Evolutionary conservation across 139 green algal species (phyloP).

Genomic region (Chlorella sorokiniana): DNA sequence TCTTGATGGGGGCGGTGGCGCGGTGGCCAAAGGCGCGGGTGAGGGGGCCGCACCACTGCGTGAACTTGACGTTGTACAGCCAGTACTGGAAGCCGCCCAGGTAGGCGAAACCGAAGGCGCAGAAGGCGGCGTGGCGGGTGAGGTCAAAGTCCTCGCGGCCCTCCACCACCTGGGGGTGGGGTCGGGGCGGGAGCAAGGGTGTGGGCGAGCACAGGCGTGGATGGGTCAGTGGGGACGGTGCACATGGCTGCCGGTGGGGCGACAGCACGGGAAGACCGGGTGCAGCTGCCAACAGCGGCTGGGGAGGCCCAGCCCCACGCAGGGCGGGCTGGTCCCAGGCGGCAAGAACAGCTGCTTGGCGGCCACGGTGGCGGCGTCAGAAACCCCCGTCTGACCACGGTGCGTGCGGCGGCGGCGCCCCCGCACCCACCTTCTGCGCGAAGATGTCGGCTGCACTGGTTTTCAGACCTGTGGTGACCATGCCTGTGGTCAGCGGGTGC

Average conservation of each 20-base stretch:
- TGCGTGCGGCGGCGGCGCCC: not conserved
- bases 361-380: too few relatives aligned
- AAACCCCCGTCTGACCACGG: too few relatives aligned
- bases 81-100: slow-evolving; percentile 89
- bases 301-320: too few relatives aligned
- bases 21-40: slow-evolving; percentile 72
- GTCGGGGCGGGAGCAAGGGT: not conserved
- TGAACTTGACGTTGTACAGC: slow-evolving; percentile 77
- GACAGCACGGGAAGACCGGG: too few relatives aligned
- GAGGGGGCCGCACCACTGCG: slow-evolving; percentile 69
- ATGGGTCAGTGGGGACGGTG: too few relatives aligned
- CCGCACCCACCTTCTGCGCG: slow-evolving; percentile 78
- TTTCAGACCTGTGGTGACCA: slow-evolving; percentile 87
- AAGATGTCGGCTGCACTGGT: slow-evolving; percentile 87
- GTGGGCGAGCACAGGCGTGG: not conserved
- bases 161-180: slow-evolving; percentile 73
- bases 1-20: slow-evolving; percentile 75
- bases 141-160: slow-evolving; percentile 75
- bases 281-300: too few relatives aligned
- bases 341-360: too few relatives aligned
- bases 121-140: slow-evolving; percentile 76
- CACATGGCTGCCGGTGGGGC: too few relatives aligned
- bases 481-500: slow-evolving; percentile 67
- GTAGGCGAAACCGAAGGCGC: slow-evolving; percentile 84
- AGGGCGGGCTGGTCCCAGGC: too few relatives aligned